Percentiles rank a stretch among this genome's conserved stretches.
These are phyloP conservation scores for Neonectria coccinea DNA, from an alignment of 2,329 filamentous ascomycete species.

Conservation along the genomic window DNA sequence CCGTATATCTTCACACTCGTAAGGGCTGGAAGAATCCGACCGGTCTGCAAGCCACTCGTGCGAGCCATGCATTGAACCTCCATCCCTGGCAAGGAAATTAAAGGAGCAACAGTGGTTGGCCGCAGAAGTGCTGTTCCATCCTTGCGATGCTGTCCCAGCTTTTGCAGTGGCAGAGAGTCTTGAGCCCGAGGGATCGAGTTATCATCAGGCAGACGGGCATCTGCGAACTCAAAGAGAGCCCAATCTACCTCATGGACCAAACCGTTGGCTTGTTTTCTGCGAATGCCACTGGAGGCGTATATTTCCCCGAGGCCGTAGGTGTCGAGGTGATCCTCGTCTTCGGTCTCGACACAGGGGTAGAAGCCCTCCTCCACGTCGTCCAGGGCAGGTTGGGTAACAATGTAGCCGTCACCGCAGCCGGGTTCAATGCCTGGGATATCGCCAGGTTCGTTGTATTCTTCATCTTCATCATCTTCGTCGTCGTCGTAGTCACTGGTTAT, in stretches of 20 bases:
- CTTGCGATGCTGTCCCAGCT: slow-evolving; percentile 20
- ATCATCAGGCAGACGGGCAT: slow-evolving; percentile 75
- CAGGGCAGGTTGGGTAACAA: slow-evolving; percentile 90
- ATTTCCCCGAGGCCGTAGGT: slow-evolving; percentile 85
- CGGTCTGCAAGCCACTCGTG: slow-evolving; percentile 84
- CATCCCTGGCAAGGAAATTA: slow-evolving; percentile 74
- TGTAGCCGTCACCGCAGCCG: slow-evolving; percentile 79
- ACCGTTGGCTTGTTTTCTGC: slow-evolving; percentile 77
- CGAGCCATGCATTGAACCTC: slow-evolving; percentile 90
- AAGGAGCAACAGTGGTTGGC: slow-evolving; percentile 70
- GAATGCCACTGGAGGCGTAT: slow-evolving; percentile 90
- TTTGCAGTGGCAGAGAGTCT: slow-evolving; percentile 26
- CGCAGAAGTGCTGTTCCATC: slow-evolving; percentile 55
- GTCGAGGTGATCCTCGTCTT: slow-evolving; percentile 85
- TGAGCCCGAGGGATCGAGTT: slow-evolving; percentile 72
- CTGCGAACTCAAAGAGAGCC: slow-evolving; percentile 86
- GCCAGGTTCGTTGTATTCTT: slow-evolving; percentile 70
- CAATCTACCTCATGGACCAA: slow-evolving; percentile 94
- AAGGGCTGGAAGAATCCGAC: slow-evolving; percentile 81
- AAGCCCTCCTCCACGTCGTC: slow-evolving; percentile 88
- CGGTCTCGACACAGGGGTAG: slow-evolving; percentile 76
- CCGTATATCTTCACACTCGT: slow-evolving; percentile 90
- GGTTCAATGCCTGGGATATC: slow-evolving; percentile 84
- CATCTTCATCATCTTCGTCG: slow-evolving; percentile 66
- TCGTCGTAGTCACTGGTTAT: slow-evolving; percentile 66